Conservation (phyloP, 1,139 yeast genomes). For the Komagataea norvegica region DNA sequence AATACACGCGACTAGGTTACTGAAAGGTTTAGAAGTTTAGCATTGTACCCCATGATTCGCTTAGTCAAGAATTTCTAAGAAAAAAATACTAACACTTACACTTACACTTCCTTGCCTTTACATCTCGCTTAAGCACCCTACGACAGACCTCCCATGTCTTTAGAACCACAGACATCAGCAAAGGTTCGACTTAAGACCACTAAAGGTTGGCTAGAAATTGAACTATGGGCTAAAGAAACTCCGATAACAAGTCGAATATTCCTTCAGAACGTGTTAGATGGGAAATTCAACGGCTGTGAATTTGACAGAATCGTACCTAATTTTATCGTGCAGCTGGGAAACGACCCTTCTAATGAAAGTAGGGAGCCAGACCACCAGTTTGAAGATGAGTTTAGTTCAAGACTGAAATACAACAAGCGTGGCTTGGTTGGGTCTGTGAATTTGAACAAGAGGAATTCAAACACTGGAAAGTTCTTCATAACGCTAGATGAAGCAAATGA, state of each 20-base stretch:
- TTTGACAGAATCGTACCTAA: constrained; percentile 40
- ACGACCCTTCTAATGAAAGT: constrained; percentile 18
- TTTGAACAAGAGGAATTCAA: constrained; percentile 26
- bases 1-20: too few species aligned
- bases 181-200: constrained; percentile 51
- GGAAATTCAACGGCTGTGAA: constrained; percentile 37
- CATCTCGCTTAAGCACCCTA: too few species aligned
- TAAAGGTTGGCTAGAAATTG: constrained; percentile 58
- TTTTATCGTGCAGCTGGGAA: constrained; percentile 39
- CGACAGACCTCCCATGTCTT: constrained; percentile 13
- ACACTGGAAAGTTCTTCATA: constrained; percentile 49
- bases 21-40: too few species aligned
- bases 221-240: constrained; percentile 68
- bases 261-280: constrained; percentile 43
- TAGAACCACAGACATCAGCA: constrained; percentile 61
- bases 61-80: neutral
- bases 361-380: constrained; percentile 30
- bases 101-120: too few species aligned
- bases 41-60: too few species aligned
- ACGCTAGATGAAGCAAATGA: constrained; percentile 45
- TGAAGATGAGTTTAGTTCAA: constrained; percentile 47
- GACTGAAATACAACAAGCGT: constrained; percentile 49
- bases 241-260: constrained; percentile 50
- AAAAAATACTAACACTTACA: neutral
- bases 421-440: constrained; percentile 55